These are phyloP conservation scores for Sclerotinia nivalis DNA, from an alignment of 2,329 filamentous ascomycete species.

Conservation along the genomic window DNA sequence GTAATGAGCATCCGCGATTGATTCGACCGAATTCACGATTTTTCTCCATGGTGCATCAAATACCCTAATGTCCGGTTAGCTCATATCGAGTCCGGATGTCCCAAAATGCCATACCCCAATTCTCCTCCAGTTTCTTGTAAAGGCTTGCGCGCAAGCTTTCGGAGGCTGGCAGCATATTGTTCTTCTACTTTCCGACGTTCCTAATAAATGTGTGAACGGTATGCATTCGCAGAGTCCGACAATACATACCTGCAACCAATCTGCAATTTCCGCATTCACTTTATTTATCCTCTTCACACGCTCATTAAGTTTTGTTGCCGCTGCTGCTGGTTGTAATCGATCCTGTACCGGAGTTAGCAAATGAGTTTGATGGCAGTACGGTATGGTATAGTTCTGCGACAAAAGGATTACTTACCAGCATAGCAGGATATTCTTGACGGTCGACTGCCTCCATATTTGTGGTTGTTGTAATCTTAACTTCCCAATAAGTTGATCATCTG, in stretches of 20 bases:
- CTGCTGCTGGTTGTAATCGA: conserved; percentile 77
- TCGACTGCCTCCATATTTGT: conserved; percentile 71
- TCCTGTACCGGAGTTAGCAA: conserved; percentile 55
- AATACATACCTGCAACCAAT: conserved; percentile 82
- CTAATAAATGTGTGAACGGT: conserved; percentile 50
- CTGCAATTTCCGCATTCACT: conserved; percentile 87
- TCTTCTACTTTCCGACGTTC: conserved; percentile 93
- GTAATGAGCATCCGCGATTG: conserved; percentile 81
- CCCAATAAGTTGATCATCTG: conserved; percentile 27
- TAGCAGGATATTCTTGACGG: conserved; percentile 86
- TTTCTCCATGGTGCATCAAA: conserved; percentile 90
- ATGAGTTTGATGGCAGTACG: conserved; percentile 31
- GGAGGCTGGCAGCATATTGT: conserved; percentile 77
- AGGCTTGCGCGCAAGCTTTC: conserved; percentile 74
- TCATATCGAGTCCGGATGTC: neutral
- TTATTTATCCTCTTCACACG: conserved; percentile 84
- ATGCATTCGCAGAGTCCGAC: conserved; percentile 23
- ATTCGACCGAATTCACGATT: conserved; percentile 76
- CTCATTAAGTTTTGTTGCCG: conserved; percentile 79
- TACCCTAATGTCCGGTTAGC: conserved; percentile 57
- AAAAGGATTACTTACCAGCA: conserved; percentile 70
- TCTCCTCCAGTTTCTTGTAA: conserved; percentile 76
- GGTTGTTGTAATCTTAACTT: conserved; percentile 23
- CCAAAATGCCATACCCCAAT: conserved; percentile 72
- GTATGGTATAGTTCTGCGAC: conserved; percentile 29